Percentiles rank a stretch among this genome's conserved stretches.
Conservation (phyloP, 257 asterid genomes). For the Ocimum tenuiflorum region DNA sequence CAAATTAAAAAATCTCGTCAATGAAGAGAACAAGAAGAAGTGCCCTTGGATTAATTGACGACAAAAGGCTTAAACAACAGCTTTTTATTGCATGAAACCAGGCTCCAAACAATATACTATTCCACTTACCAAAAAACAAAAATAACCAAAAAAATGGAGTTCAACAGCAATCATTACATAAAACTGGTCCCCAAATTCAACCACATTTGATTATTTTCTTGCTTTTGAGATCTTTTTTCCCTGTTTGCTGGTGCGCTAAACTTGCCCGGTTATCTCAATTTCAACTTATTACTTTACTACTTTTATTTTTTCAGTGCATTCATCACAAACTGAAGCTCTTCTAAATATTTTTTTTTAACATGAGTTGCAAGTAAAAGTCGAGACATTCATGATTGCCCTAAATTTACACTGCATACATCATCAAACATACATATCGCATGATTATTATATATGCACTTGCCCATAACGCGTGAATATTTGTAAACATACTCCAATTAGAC, state of each 20-base stretch:
- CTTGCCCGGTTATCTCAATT: background rate
- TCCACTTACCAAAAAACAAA: background rate
- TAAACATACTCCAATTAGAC: too few species aligned
- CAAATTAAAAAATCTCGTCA: too few species aligned
- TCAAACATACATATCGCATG: too few species aligned
- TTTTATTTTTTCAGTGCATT: background rate
- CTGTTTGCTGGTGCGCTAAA: background rate
- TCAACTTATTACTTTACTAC: background rate
- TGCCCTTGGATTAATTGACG: too few species aligned
- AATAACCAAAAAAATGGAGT: background rate
- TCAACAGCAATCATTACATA: background rate
- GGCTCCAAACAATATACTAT: background rate
- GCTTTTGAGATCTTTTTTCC: background rate
- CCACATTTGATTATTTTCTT: constrained; percentile 5
- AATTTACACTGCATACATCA: too few species aligned
- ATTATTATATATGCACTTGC: too few species aligned
- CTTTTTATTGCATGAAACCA: background rate
- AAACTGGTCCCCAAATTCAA: constrained; percentile 13
- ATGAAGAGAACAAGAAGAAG: too few species aligned
- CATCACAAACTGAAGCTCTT: background rate
- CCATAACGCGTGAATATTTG: too few species aligned
- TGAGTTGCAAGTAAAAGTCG: background rate
- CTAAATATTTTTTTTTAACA: background rate
- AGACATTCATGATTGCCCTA: background rate
- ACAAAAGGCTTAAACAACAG: background rate